Conservation (phyloP, 139 green algal genomes). For the Gonium pectorale region DNA sequence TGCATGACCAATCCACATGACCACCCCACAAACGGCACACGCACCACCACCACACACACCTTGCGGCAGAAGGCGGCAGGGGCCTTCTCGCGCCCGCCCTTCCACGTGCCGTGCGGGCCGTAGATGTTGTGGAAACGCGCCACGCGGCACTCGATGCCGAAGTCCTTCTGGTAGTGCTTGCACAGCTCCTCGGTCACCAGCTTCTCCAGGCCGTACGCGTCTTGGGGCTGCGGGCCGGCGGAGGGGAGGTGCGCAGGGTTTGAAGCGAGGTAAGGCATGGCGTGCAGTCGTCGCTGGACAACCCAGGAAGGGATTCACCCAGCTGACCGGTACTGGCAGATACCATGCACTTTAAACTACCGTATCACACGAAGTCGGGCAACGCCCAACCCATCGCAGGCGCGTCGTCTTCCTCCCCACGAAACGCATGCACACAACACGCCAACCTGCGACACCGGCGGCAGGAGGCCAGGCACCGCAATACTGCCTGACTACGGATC, state of each 20-base stretch:
- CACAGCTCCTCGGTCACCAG: conserved; percentile 96
- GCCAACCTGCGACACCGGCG: no score
- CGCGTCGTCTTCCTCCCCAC: not conserved
- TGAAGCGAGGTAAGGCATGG: not conserved
- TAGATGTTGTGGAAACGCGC: conserved; percentile 89
- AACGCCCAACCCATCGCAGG: not conserved
- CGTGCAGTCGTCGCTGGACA: no score
- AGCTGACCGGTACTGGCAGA: no score
- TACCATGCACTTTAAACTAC: no score
- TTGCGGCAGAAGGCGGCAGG: conserved; percentile 95
- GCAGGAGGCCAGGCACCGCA: not conserved
- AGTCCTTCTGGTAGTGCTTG: conserved; percentile 99
- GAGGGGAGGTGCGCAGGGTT: not conserved
- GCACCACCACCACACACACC: not conserved
- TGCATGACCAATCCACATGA: no score
- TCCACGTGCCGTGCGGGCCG: conserved; percentile 98
- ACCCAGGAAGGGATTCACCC: no score
- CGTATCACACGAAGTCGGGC: no score
- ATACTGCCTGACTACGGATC: not conserved
- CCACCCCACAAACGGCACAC: not conserved
- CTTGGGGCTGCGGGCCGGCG: conserved; percentile 90
- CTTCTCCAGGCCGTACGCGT: conserved; percentile 99
- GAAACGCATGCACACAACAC: not conserved
- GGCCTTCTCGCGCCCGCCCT: conserved; percentile 99
- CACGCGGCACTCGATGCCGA: conserved; percentile 95